These are phyloP conservation scores for Pseudozyma sp. DNA, from an alignment of 1,284 basidiomycete species.

Conservation along the genomic window DNA sequence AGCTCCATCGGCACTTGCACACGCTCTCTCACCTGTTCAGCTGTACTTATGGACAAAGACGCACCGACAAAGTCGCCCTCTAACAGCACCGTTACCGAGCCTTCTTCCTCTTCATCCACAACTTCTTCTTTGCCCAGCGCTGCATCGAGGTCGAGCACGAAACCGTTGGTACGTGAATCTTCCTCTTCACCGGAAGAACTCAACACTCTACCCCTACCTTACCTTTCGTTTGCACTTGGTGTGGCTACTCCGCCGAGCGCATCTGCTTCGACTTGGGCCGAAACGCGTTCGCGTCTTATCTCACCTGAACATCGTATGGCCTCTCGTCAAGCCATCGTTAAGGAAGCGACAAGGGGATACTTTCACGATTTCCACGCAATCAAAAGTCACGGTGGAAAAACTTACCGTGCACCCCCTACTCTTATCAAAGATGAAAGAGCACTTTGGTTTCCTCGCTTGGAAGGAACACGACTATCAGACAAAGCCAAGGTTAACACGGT, in stretches of 20 bases:
- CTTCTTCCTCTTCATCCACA: neutral
- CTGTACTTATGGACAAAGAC: neutral
- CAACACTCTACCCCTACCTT: slow-evolving; percentile 70
- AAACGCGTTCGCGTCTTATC: slow-evolving; percentile 78
- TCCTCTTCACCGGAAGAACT: slow-evolving; percentile 36
- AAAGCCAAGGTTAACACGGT: slow-evolving; percentile 80
- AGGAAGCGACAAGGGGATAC: slow-evolving; percentile 87
- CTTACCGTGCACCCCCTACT: slow-evolving; percentile 90
- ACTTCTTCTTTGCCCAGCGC: neutral
- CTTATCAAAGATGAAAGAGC: slow-evolving; percentile 76
- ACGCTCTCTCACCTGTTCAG: slow-evolving; percentile 4
- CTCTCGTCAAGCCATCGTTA: slow-evolving; percentile 72
- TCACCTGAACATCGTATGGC: slow-evolving; percentile 71
- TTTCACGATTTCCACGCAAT: slow-evolving; percentile 89
- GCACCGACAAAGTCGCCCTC: neutral
- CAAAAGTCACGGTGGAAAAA: slow-evolving; percentile 87
- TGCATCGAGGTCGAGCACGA: slow-evolving; percentile 1
- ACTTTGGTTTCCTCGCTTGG: slow-evolving; percentile 89
- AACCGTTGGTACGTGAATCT: slow-evolving; percentile 30
- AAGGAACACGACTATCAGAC: slow-evolving; percentile 77
- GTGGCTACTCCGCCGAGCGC: slow-evolving; percentile 74
- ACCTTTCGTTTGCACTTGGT: slow-evolving; percentile 81
- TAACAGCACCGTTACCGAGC: neutral
- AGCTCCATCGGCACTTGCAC: neutral
- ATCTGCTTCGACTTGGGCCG: slow-evolving; percentile 76